Base-by-base conservation (phyloP, 805 yeast species). In the Pichia sporocuriosa region DNA sequence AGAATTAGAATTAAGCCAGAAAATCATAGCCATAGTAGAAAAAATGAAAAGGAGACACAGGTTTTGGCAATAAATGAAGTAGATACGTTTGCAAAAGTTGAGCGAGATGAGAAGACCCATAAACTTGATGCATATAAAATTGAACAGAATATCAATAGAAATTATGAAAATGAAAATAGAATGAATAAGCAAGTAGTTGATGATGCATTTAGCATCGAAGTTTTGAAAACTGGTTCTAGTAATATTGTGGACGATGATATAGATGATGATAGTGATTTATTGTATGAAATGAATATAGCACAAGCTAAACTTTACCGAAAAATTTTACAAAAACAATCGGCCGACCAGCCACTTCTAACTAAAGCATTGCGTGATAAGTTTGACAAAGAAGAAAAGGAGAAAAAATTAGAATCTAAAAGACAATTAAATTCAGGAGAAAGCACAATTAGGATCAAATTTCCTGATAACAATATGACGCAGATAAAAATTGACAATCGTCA, bases 241-340 rank as follows among this genome's bases (percentile, higher is more conserved):
- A 26, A 15, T 7, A 6, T 26, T 13, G 13, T 26, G 29, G 13
- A 6, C 13, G 9, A 12, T 8, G 25, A 13, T 16, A 13, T 17
- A 16, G 16, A 17, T 19, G 38, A 20, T 10, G n/a, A 25, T 24
- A 32, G 26, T 25, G 70, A 66, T 6, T 67, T 65, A 0, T 62
- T 58, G 0, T 70, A 67, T 39, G 77, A 74, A 21, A 54, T 78
- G 51, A 65, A 74, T 1, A 62, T 73, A 5, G 68, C 69, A 3
- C 81, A 79, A 45, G 81, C 80, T 3, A 64, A 66, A 38, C 58
- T 62, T 19, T 79, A 79, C 49, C 81, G 76, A 49, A 56, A 69
- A 15, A 65, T 76, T 42, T 56, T 79, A 9, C 54, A 71, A 2
- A 58, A 62, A 39, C 62, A 61, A 43, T 70, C 78, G 13, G 66